These are phyloP conservation scores for Candida wancherniae DNA, from an alignment of 805 yeast species.

Conservation along the genomic window DNA sequence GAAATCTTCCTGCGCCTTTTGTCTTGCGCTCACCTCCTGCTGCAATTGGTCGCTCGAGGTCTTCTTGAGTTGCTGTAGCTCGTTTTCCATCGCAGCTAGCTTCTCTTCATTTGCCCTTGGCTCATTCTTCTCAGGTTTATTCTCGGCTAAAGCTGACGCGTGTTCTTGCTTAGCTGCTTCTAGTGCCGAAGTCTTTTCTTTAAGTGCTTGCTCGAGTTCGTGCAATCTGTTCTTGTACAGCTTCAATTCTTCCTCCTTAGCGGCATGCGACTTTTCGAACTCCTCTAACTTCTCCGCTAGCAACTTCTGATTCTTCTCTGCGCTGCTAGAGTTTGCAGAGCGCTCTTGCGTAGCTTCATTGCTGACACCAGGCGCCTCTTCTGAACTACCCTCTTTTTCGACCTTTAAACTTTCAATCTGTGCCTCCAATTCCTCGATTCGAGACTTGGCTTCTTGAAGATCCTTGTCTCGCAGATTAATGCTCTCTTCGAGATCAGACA, in stretches of 20 bases:
- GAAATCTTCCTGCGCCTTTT: constrained; percentile 7
- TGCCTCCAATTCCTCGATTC: neutral
- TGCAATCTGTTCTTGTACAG: constrained; percentile 1
- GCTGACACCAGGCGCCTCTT: too few species aligned
- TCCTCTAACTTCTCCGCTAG: constrained; percentile 1
- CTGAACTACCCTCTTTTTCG: too few species aligned
- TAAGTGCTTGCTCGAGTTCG: constrained; percentile 2
- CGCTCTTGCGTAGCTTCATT: too few species aligned
- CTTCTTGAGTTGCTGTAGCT: constrained; percentile 1
- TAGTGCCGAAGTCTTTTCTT: constrained; percentile 1
- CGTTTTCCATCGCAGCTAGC: constrained; percentile 1
- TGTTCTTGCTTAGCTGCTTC: neutral
- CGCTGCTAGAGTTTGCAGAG: too few species aligned
- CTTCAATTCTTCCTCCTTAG: constrained; percentile 4
- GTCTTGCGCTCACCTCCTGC: neutral
- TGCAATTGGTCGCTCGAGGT: constrained; percentile 1
- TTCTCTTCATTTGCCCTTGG: constrained; percentile 1
- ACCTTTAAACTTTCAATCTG: constrained; percentile 1
- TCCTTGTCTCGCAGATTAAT: too few species aligned
- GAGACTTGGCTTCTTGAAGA: neutral
- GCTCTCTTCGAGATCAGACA: too few species aligned
- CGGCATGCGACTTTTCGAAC: constrained; percentile 1
- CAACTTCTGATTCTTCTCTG: too few species aligned
- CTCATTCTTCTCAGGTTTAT: too few species aligned
- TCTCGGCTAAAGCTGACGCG: too few species aligned